Evolutionary conservation across 1,284 basidiomycete species (phyloP), one percentile per base, ranked within the genome.

Genomic region (Microbotryomycetes sp.): DNA sequence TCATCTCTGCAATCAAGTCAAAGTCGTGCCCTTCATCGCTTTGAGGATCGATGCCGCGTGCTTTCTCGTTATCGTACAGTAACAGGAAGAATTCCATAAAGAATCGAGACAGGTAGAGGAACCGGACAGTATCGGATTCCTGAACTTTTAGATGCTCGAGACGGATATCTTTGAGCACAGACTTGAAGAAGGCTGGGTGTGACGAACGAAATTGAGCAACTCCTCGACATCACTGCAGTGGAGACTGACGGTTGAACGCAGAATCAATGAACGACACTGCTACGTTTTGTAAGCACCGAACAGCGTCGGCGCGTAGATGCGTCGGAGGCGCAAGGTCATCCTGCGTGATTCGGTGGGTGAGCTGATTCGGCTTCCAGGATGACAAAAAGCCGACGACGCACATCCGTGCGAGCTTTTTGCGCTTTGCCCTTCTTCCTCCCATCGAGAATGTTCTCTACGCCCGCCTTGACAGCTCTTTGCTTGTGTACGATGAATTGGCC

Each of bases 81-180:
- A 66, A 64, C 9, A 91, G 79, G 75, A 96, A 92, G 78, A 88
- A 93, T 61, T 91, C 87, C 48, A 96, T 81, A 72, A 93, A 86
- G 85, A 91, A 96, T 64, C 88, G 86, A 2, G 86, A 82, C 27
- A 93, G 80, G 74, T 83, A 90, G 24, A 94, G 80, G 6, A 91
- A 79, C 2, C 92, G 84, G 49, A 92, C 80, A 71, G 90, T 87
- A 74, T 96, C 91, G 66, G 91, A 89, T 71, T 92, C 89, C 1
- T 86, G 86, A 59, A 96, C 85, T 75, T 93, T 93, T 30, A 85
- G 81, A 26, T 91, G 81, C 74, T 97, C 92, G 66, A 89, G 88
- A 62, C 86, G 84, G 73, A 97, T 94, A 72, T 97, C 92, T 74
- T 88, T 91, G 58, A 96, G 76, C n/a, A 96, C 78, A 1, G 84